Evolutionary conservation across 208 protist genomes (phyloP).

Genomic region (Endotrypanum monterogeii): DNA sequence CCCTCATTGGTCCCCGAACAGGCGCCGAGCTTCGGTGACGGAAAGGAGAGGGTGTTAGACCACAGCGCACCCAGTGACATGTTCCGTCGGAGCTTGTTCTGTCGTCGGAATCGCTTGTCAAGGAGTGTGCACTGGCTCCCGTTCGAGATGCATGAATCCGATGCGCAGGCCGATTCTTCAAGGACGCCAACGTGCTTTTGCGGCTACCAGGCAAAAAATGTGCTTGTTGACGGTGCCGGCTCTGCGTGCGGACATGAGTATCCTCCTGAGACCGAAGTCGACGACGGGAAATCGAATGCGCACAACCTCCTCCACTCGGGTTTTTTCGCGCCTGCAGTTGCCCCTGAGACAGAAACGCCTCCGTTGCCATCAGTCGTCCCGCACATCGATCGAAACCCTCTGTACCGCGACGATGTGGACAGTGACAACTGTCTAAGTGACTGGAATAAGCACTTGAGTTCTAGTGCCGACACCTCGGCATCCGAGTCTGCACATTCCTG

Average conservation of each 20-base stretch:
- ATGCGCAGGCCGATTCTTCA: background rate
- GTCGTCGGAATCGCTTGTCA: constrained; percentile 5
- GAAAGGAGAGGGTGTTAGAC: background rate
- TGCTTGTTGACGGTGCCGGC: background rate
- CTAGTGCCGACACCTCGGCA: constrained; percentile 14
- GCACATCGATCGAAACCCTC: background rate
- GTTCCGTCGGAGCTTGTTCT: constrained; percentile 4
- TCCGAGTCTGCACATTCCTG: background rate
- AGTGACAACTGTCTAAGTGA: background rate
- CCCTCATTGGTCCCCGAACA: no score
- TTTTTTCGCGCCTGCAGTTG: no score
- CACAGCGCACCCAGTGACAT: background rate
- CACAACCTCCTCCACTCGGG: background rate
- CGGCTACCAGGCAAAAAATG: background rate
- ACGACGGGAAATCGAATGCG: background rate
- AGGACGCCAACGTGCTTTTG: constrained; percentile 14
- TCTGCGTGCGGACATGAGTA: background rate
- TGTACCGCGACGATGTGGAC: background rate
- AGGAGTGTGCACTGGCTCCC: constrained; percentile 19
- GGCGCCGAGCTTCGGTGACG: no score
- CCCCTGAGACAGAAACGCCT: background rate
- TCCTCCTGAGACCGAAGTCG: background rate
- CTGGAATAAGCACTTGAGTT: constrained; percentile 6
- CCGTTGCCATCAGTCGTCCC: constrained; percentile 14
- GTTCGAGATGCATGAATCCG: constrained; percentile 23